Evolutionary conservation across 2,329 filamentous ascomycete genomes (phyloP).

Genomic region (Stromatinia cepivora): DNA sequence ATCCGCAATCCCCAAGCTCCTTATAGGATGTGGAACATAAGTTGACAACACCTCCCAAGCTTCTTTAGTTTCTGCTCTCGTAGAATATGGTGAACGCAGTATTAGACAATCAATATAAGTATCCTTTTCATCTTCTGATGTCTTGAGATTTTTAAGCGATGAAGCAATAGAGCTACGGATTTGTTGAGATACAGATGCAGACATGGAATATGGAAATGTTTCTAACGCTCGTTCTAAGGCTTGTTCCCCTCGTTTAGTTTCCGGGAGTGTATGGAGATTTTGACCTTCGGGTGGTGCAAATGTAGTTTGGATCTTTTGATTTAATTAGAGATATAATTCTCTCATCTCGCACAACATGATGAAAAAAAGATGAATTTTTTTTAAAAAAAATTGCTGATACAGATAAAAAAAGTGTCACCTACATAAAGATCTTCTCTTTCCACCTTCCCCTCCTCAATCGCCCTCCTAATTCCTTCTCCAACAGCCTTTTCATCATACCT

Average conservation of each 20-base stretch:
- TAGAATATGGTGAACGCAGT: slow-evolving; percentile 57
- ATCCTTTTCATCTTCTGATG: slow-evolving; percentile 34
- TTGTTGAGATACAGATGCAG: slow-evolving; percentile 60
- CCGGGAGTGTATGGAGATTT: slow-evolving; percentile 48
- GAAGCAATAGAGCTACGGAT: slow-evolving; percentile 65
- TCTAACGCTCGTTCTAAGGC: no score
- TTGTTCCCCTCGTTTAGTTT: not conserved
- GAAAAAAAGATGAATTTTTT: no score
- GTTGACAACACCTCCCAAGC: slow-evolving; percentile 67
- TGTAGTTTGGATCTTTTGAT: slow-evolving; percentile 77
- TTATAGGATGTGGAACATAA: slow-evolving; percentile 65
- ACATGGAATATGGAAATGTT: slow-evolving; percentile 60
- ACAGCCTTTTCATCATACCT: slow-evolving; percentile 76
- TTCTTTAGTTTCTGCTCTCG: slow-evolving; percentile 53
- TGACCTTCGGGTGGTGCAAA: slow-evolving; percentile 68
- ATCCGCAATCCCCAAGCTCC: slow-evolving; percentile 75
- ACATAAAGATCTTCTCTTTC: slow-evolving; percentile 64
- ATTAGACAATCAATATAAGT: slow-evolving; percentile 59
- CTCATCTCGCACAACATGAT: not conserved
- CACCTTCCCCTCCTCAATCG: slow-evolving; percentile 59
- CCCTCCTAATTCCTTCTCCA: slow-evolving; percentile 63
- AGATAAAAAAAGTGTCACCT: slow-evolving; percentile 34
- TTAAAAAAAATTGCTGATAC: not conserved
- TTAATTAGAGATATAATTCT: not conserved
- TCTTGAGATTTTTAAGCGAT: slow-evolving; percentile 56